Evolutionary conservation across 2,329 filamentous ascomycete genomes (phyloP), one percentile per base, ranked within the genome.

Genomic region (Ascochyta rabiei): DNA sequence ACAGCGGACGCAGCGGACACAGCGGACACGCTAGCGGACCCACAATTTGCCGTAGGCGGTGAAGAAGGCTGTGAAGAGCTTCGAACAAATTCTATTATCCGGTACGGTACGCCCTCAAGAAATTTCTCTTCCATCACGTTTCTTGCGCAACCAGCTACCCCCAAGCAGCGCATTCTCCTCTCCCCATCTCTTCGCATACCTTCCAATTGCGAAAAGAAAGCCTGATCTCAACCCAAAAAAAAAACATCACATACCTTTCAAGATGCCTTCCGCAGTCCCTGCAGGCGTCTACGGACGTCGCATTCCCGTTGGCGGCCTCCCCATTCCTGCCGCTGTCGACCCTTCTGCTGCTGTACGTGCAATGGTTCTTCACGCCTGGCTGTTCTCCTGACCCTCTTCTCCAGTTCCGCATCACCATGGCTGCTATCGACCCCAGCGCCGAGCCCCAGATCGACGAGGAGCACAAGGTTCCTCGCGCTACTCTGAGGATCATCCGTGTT

Each of bases 391-490:
- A 72, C 16, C 21, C 47, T 43, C 21, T 47, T 43, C 13, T 34
- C 15, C 70, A 96, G 93, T 96, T 97, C 81, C 91, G 91, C 76
- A 91, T 99, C 73, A 98, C 93, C 71, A 99, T 99, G 95, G 95
- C 96, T 70, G 95, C 95, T 63, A 89, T 99, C 75, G 93, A 99
- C 75, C 95, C 95, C 54, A 91, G 86, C 70, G 90, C 90, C 68
- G 82, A 86, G 63, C 71, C 78, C 23, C 75, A 78, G 63, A 71
- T 75, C 49, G 74, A 76, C 40, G 74, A 76, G 30, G 63, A 67
- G 16, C 57, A 71, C 59, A 73, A 75, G 52, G 77, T 86, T 59
- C 84, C 88, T 67, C 89, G 93, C 67, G 89, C 95, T 48, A 99
- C 95, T 46, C 82, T 99, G 70, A 96, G 95, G 81, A 84, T 99